Percentiles rank a stretch among this genome's conserved stretches.
These are phyloP conservation scores for Cyclostephanos invisitatus DNA, from an alignment of 108 stramenopile genomes.

Conservation along the genomic window DNA sequence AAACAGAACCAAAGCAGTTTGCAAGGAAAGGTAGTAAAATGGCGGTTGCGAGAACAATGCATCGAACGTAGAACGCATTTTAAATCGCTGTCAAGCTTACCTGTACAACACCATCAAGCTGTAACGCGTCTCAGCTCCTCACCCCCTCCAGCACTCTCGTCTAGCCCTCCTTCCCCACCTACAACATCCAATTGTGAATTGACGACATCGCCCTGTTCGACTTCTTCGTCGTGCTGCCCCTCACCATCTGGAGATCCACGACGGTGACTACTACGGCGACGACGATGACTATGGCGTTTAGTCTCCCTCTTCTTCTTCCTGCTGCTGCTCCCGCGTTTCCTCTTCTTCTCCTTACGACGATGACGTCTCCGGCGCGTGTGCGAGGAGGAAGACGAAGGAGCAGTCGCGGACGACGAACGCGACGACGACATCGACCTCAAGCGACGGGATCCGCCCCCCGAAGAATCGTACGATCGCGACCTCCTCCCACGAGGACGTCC, in stretches of 20 bases:
- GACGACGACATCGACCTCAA: background rate
- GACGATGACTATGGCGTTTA: background rate
- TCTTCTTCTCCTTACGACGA: slow-evolving; percentile 53
- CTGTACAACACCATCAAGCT: too few species aligned
- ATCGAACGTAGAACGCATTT: background rate
- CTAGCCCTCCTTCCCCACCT: background rate
- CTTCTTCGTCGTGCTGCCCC: background rate
- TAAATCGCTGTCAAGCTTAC: background rate
- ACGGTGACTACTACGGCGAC: background rate
- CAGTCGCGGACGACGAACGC: background rate
- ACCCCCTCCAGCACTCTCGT: background rate
- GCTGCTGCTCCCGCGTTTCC: slow-evolving; percentile 70
- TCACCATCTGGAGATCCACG: background rate
- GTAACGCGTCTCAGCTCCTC: background rate
- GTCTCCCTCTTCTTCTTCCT: slow-evolving; percentile 63
- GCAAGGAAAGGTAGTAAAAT: background rate
- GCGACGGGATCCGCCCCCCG: background rate
- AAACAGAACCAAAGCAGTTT: background rate
- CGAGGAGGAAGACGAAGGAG: background rate
- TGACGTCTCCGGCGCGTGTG: background rate
- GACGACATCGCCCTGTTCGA: background rate
- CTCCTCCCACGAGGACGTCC: slow-evolving; percentile 2
- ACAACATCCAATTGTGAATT: background rate
- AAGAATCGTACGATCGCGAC: background rate
- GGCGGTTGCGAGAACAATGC: background rate